phyloP scores from a whole-genome alignment of 768 basidiomycete species.

The Sutorius australiensis region DNA sequence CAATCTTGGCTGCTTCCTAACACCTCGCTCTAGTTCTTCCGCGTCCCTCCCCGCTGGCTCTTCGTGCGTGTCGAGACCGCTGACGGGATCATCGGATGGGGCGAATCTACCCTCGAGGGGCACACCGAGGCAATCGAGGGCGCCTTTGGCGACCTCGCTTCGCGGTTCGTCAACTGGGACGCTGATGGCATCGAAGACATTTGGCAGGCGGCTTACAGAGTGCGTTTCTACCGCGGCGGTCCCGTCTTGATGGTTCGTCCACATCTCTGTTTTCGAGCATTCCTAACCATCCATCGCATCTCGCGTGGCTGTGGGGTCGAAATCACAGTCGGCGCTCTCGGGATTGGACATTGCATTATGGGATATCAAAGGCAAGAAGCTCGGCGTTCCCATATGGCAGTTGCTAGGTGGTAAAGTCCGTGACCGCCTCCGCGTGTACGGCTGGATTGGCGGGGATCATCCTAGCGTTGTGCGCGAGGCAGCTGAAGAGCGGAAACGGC shows the following conservation, averaged over 20 bases:
- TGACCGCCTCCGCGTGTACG: conserved; percentile 54
- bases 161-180: conserved; percentile 58
- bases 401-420: conserved; percentile 68
- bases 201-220: conserved; percentile 62
- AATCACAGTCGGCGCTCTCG: conserved; percentile 44
- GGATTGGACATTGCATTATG: conserved; percentile 69
- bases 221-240: conserved; percentile 71
- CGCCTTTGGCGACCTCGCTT: conserved; percentile 53
- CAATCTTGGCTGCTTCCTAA: neutral
- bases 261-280: too few relatives aligned
- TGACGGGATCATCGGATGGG: conserved; percentile 67
- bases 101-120: conserved; percentile 67
- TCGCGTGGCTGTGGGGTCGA: too few relatives aligned
- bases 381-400: conserved; percentile 62
- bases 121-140: conserved; percentile 76
- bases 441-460: conserved; percentile 52
- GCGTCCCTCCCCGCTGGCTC: conserved; percentile 69
- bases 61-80: conserved; percentile 68
- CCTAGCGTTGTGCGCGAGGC: conserved; percentile 46
- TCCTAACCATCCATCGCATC: neutral
- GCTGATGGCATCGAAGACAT: conserved; percentile 69
- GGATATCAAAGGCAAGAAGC: conserved; percentile 79
- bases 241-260: conserved; percentile 59
- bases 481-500: conserved; percentile 49
- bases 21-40: conserved; percentile 45